These are phyloP conservation scores for Alternaria conjuncta DNA, from an alignment of 2,329 filamentous ascomycete species.

Conservation along the genomic window DNA sequence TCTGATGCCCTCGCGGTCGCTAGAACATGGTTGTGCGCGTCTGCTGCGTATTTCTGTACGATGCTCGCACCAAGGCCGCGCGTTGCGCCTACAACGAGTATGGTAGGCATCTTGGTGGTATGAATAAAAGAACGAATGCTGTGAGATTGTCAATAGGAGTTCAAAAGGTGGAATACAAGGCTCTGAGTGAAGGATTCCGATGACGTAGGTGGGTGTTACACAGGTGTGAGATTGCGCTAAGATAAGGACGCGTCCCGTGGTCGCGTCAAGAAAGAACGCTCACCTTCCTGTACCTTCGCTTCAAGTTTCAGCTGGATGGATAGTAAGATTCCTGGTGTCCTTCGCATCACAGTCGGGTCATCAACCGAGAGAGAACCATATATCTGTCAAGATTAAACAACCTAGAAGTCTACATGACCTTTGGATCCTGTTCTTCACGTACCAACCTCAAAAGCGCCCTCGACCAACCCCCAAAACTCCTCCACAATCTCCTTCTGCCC, in stretches of 20 bases:
- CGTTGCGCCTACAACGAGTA: conserved; percentile 72
- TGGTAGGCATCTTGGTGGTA: conserved; percentile 41
- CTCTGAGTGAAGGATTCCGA: neutral
- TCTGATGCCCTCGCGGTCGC: conserved; percentile 63
- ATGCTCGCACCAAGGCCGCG: conserved; percentile 71
- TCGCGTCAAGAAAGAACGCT: neutral
- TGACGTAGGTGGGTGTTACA: neutral
- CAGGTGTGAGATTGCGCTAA: neutral
- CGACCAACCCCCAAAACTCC: conserved; percentile 57
- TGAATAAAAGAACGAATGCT: neutral
- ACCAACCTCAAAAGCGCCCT: conserved; percentile 55
- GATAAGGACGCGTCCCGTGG: neutral
- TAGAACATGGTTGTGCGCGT: conserved; percentile 58
- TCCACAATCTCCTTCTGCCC: conserved; percentile 56
- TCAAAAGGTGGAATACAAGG: neutral
- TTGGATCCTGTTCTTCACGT: no score
- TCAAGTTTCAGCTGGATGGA: no score
- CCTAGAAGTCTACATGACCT: no score
- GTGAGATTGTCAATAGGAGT: neutral
- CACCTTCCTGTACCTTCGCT: neutral
- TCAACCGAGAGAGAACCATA: no score
- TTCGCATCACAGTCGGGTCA: no score
- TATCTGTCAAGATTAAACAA: no score
- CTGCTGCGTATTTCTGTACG: conserved; percentile 62
- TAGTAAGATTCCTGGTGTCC: no score